Base-by-base conservation (phyloP, 2,329 filamentous ascomycete genomes). In the Ploettnerulaceae sp. region DNA sequence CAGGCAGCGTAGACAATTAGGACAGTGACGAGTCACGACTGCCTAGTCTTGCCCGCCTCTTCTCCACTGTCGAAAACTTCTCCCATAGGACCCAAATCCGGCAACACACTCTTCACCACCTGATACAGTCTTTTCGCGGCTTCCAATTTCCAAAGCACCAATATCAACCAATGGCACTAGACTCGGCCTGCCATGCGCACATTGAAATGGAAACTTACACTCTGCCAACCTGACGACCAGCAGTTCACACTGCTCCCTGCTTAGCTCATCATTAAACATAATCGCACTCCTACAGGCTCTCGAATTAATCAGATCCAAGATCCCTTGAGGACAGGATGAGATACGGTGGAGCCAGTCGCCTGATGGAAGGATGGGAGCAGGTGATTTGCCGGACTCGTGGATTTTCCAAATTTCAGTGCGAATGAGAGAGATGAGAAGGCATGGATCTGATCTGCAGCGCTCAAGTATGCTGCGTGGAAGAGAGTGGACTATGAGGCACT, bases 251-350 rank as follows among this genome's bases (percentile, higher is more conserved):
- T 88, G 73, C 0, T 71, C 65, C 0, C 62, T 52, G 0, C 71
- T 72, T 6, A 93, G 66, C 5, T 68, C 61, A 58, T 94, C 88
- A 56, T 91, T 91, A 66, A 94, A 94, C 86, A 90, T 91, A 62
- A 93, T 81, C 2, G 88, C 86, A 31, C 84, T 87, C 43, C 86
- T 74, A 59, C 87, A 93, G 1, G 87, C 80, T 45, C 84, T 75
- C 0, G 85, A 89, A 59, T 89, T 83, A 4, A 91, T 67, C 61
- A 91, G 67, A 22, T 94, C 86, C 3, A 94, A 58, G 9, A 97
- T 80, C 0, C 84, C 83, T 20, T 75, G 71, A 0, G 91, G 90
- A 56, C 87, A 94, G 2, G 73, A 73, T 22, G 80, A 76, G 31
- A 95, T 78, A 5, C 70, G 70, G 1, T 73, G 66, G 1, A 85